Conservation (phyloP, 495 filamentous ascomycete species). For the Penicillium chermesinum region DNA sequence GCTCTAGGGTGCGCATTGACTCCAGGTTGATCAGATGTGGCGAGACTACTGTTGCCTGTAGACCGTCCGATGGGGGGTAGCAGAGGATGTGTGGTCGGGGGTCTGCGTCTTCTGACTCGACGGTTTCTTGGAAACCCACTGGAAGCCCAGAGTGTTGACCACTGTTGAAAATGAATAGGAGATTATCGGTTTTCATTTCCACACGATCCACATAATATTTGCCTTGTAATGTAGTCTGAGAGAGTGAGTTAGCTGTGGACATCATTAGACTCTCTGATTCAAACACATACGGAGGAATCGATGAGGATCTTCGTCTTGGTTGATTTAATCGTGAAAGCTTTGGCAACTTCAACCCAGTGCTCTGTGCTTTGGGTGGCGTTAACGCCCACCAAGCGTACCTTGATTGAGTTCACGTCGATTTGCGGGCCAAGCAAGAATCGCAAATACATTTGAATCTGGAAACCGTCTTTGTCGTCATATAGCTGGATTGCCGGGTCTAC, state of each 20-base stretch:
- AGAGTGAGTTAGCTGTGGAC: slow-evolving; percentile 20
- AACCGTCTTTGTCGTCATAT: slow-evolving; percentile 68
- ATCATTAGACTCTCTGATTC: not conserved
- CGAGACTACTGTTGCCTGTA: slow-evolving; percentile 45
- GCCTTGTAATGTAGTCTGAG: slow-evolving; percentile 61
- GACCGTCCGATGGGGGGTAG: slow-evolving; percentile 43
- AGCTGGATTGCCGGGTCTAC: slow-evolving; percentile 68
- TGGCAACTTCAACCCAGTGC: slow-evolving; percentile 38
- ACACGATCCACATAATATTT: slow-evolving; percentile 72
- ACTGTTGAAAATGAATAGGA: slow-evolving; percentile 51
- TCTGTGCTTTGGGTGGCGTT: slow-evolving; percentile 31
- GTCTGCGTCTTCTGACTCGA: slow-evolving; percentile 31
- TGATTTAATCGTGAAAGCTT: slow-evolving; percentile 33
- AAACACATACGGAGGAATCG: slow-evolving; percentile 30
- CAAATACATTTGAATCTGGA: slow-evolving; percentile 64
- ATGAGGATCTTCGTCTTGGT: slow-evolving; percentile 35
- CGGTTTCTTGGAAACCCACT: slow-evolving; percentile 39
- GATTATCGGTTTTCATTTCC: slow-evolving; percentile 59
- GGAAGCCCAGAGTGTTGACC: slow-evolving; percentile 31
- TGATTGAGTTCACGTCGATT: slow-evolving; percentile 61
- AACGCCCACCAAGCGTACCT: slow-evolving; percentile 54
- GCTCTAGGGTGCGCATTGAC: slow-evolving; percentile 65
- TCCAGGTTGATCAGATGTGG: slow-evolving; percentile 63
- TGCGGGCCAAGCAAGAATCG: slow-evolving; percentile 67
- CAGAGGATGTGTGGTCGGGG: slow-evolving; percentile 44